phyloP scores from a whole-genome alignment of 352 stramenopile genomes.

The Phytophthora citrophthora region DNA sequence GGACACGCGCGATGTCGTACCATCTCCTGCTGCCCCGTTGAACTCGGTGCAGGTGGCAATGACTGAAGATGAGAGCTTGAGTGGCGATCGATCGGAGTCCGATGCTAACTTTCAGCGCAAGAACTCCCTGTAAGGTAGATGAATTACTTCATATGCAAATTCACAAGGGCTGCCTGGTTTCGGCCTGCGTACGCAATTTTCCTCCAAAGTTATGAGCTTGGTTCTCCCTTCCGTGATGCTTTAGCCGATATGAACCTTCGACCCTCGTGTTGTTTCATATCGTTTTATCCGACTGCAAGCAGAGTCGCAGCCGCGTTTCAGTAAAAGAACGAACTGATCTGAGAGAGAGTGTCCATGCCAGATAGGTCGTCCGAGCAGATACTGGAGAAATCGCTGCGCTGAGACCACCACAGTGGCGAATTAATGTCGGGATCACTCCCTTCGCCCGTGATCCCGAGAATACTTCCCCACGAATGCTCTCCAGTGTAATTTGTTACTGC shows the following conservation, averaged over 20 bases:
- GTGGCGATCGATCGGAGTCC: slow-evolving; percentile 35
- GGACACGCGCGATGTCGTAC: slow-evolving; percentile 17
- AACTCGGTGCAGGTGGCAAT: slow-evolving; percentile 41
- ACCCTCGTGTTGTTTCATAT: not conserved
- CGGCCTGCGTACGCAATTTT: slow-evolving; percentile 14
- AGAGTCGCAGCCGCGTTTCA: not conserved
- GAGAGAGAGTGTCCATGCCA: slow-evolving; percentile 57
- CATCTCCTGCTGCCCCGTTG: slow-evolving; percentile 8
- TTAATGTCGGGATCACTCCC: slow-evolving; percentile 36
- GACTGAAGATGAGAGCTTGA: slow-evolving; percentile 46
- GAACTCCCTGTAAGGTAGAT: slow-evolving; percentile 52
- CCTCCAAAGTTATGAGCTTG: not conserved
- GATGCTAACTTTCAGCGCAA: slow-evolving; percentile 58
- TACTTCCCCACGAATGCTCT: slow-evolving; percentile 8
- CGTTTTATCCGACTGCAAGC: not conserved
- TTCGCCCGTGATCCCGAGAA: slow-evolving; percentile 11
- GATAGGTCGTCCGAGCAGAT: slow-evolving; percentile 66
- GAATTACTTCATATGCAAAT: slow-evolving; percentile 26
- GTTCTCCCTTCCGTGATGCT: slow-evolving; percentile 3
- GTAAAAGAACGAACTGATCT: slow-evolving; percentile 46
- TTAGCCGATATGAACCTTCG: slow-evolving; percentile 15
- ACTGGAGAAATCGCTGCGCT: slow-evolving; percentile 49
- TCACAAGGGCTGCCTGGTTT: slow-evolving; percentile 11
- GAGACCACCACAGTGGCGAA: slow-evolving; percentile 43
- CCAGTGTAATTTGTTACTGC: not conserved